Evolutionary conservation across 2,329 filamentous ascomycete species (phyloP), one percentile per base, ranked within the genome.

Genomic region (Penicillium hordei): DNA sequence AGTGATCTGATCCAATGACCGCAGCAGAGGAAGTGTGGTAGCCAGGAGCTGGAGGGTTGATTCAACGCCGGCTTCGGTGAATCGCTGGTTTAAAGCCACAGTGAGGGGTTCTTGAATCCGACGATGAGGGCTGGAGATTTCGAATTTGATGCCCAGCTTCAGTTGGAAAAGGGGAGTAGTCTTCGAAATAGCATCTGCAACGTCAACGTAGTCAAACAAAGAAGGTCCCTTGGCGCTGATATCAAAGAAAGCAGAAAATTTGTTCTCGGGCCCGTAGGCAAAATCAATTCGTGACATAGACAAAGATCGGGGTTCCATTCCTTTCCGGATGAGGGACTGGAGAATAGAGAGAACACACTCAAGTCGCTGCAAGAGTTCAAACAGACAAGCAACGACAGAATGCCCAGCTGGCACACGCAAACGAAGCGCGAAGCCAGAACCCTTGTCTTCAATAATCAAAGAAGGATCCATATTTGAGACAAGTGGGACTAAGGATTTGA

Each of bases 21-120:
- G 66, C 52, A 78, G 64, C n/a, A 77, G 56, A n/a, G 73, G 71
- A 50, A 75, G 67, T 1, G 76, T 77, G 40, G 73, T 61, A 5
- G 63, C 63, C 29, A 78, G 68, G 29, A 75, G 58, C 25, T 68
- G 67, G 27, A 74, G 59, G 21, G 72, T 62, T 34, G 61, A 62
- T 43, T 72, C 65, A 39, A 77, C 57, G 10, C 71, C 68, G 3
- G 67, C 55, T 44, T 71, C 69, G 23, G 68, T 58, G 33, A 67
- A 66, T 29, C 63, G 58, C 25, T 67, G 63, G 49, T 77, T 78
- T 45, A 78, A 61, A 45, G 67, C 70, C 48, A 70, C 66, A 2
- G 72, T 70, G 13, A 78, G 65, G n/a, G 75, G 63, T 48, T 73
- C 72, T 60, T 72, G 72, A 48, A 78, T 75, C 29, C 75, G 73